Evolutionary conservation across 2,329 filamentous ascomycete genomes (phyloP), one percentile per base, ranked within the genome.

Genomic region (Tolypocladium capitatum): DNA sequence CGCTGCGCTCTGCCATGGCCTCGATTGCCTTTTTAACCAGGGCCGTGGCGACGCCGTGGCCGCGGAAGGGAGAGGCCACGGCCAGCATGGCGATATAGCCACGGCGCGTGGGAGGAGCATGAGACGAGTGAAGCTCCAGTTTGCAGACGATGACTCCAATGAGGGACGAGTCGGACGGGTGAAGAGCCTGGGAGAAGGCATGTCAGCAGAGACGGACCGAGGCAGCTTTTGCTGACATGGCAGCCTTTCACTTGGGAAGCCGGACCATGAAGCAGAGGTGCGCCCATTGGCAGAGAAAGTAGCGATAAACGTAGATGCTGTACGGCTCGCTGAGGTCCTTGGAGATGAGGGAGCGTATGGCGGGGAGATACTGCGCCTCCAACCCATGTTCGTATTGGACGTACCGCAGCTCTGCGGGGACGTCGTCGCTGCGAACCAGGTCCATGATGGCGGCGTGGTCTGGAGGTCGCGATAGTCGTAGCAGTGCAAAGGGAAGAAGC

Each of bases 11-110:
- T 11, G 81, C 79, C 92, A 98, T 98, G 53, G 85, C 84, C 56
- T 95, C 88, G 53, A 98, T 90, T 20, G 90, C 89, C 72, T 81
- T 82, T 53, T 83, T 80, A n/a, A 98, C 92, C 10, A 98, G 74
- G 36, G 82, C 81, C 0, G 89, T 95, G 1, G 86, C 92, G 50
- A 98, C 89, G 1, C 92, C 91, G 53, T 82, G 79, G 6, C 90
- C 89, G 21, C 92, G 82, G 59, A 87, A 84, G 27, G 81, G 71
- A 35, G 87, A 80, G 40, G 83, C 80, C 5, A 95, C 90, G n/a
- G 92, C 92, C 38, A 98, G 76, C 92, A 98, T 98, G 60, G 92
- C 92, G 56, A 98, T 97, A 68, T 98, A 98, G 49, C 92, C 92
- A 52, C 92, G 80, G 53, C 89, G 74, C 0, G 80, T 83, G 2